Evolutionary conservation across 441 rosid genomes (phyloP).

Genomic region (Euphorbia neoarborescens): DNA sequence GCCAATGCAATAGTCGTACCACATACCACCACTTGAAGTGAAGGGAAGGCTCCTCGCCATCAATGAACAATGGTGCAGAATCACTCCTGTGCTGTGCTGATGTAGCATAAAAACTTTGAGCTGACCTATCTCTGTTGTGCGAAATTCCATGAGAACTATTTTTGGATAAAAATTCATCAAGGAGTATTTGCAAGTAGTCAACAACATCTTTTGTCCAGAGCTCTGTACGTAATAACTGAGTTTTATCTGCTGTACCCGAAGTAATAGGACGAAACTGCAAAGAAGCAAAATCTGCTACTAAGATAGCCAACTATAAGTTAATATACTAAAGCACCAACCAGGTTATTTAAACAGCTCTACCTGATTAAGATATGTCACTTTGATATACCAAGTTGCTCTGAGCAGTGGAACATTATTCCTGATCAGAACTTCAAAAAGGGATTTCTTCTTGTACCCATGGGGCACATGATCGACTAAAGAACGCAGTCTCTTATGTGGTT

Average conservation of each 20-base stretch:
- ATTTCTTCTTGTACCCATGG: slow-evolving; percentile 62
- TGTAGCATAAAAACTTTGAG: slow-evolving; percentile 61
- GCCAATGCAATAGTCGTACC: slow-evolving; percentile 92
- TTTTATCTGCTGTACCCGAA: slow-evolving; percentile 67
- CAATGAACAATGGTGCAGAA: slow-evolving; percentile 37
- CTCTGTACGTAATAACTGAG: slow-evolving; percentile 70
- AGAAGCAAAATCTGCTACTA: slow-evolving; percentile 25
- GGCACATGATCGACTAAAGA: slow-evolving; percentile 91
- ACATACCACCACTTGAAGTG: slow-evolving; percentile 94
- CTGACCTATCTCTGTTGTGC: slow-evolving; percentile 58
- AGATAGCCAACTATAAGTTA: slow-evolving; percentile 10
- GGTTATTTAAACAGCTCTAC: slow-evolving; percentile 31
- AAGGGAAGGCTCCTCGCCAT: slow-evolving; percentile 78
- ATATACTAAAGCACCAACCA: not conserved
- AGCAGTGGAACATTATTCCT: slow-evolving; percentile 91
- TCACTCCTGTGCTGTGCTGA: slow-evolving; percentile 53
- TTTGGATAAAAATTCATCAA: slow-evolving; percentile 68
- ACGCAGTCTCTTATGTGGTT: slow-evolving; percentile 75
- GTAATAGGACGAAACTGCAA: slow-evolving; percentile 72
- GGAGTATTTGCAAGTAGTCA: slow-evolving; percentile 76
- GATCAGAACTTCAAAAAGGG: slow-evolving; percentile 84
- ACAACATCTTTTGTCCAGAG: slow-evolving; percentile 95
- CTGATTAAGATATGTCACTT: slow-evolving; percentile 96
- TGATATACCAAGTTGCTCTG: slow-evolving; percentile 96
- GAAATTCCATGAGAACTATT: slow-evolving; percentile 55